Evolutionary conservation across 345 rosid genomes (phyloP).

Genomic region (Rhodamnia argentea): DNA sequence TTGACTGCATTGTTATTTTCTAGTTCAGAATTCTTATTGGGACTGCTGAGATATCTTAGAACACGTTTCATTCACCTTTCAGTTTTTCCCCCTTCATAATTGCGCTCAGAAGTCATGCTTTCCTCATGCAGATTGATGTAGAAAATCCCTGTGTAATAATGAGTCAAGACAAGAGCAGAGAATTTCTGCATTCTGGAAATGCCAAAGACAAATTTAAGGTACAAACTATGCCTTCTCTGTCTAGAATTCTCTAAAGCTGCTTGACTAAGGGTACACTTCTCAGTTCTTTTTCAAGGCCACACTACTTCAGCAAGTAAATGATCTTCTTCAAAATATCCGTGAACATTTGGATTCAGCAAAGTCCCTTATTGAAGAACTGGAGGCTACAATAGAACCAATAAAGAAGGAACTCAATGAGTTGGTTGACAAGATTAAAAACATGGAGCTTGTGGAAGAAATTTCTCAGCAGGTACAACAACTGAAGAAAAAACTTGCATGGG

Average conservation of each 20-base stretch:
- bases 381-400: slow-evolving; percentile 62
- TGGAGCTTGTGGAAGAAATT: slow-evolving; percentile 86
- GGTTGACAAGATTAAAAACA: slow-evolving; percentile 62
- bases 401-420: slow-evolving; percentile 59
- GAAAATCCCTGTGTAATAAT: slow-evolving; percentile 96
- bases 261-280: slow-evolving; percentile 15
- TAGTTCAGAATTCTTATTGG: background rate
- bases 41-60: background rate
- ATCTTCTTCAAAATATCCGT: slow-evolving; percentile 60
- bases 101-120: background rate
- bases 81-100: background rate
- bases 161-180: slow-evolving; percentile 99
- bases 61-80: background rate
- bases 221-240: background rate
- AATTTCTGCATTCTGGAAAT: slow-evolving; percentile 93
- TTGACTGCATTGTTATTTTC: background rate
- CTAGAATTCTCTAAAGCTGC: background rate
- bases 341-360: slow-evolving; percentile 48
- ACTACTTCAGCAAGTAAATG: slow-evolving; percentile 92
- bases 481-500: slow-evolving; percentile 90
- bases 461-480: slow-evolving; percentile 60
- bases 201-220: slow-evolving; percentile 96
- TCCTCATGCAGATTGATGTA: slow-evolving; percentile 68
- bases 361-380: slow-evolving; percentile 58
- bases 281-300: slow-evolving; percentile 98